Base-by-base conservation (phyloP, 495 filamentous ascomycete genomes). In the Aspergillus haitiensis region DNA sequence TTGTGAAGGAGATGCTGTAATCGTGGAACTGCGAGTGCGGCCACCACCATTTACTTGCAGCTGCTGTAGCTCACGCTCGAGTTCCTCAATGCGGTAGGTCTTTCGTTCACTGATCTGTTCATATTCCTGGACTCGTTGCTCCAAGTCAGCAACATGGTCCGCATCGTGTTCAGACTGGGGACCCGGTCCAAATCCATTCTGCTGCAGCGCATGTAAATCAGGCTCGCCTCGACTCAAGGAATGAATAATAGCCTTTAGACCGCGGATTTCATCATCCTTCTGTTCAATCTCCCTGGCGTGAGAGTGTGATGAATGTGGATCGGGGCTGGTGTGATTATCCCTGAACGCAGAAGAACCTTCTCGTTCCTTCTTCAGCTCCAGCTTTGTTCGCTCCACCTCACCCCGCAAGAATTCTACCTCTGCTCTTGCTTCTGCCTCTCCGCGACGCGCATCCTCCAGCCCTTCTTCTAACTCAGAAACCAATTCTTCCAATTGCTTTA, bases 381-480 rank as follows among this genome's bases (percentile, higher is more conserved):
- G 82, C 59, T 93, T 86, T n/a, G 91, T 92, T 53, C 94, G 77
- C 70, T 99, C 94, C 0, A 99, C 95, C 70, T 99, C 94, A 2
- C 94, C 94, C 36, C 95, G 85, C 27, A 99, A 74, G 72, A 97
- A 97, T 68, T 99, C 94, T 6, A 97, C 95, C 70, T 99, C 95
- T 2, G 91, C 92, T 59, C 94, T 81, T 16, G 95, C 94, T 77
- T 99, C 94, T 1, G 95, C 93, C 72, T 99, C 95, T n/a, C 95
- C 95, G 32, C 94, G 84, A 48, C 94, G 82, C 31, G 94, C 92
- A 75, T 99, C 94, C 73, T 98, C 95, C 9, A 99, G 80, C 2
- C 94, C 94, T 68, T 99, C 95, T 70, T 99, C 94, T 0, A 99
- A 80, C 66, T 99, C 94, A 39, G 93, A 92, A 7, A 99, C 94